A percentile compares a stretch with the other conserved stretches of the same genome.
These are phyloP conservation scores for Pouteria glomerata DNA, from an alignment of 148 eudicot genomes.

Conservation along the genomic window DNA sequence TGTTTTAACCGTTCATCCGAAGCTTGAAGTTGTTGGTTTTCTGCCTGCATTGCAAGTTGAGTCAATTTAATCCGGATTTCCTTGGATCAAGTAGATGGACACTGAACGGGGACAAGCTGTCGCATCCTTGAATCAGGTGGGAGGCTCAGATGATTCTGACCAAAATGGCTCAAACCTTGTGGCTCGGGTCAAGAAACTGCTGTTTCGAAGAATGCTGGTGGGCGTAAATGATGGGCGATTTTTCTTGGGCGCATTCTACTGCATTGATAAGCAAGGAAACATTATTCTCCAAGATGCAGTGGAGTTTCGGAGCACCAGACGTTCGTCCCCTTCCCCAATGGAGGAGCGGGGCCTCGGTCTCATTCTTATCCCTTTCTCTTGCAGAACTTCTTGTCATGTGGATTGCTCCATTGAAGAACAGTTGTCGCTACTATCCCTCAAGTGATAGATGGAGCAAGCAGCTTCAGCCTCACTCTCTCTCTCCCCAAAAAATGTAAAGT, in stretches of 20 bases:
- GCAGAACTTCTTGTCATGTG: constrained; percentile 73
- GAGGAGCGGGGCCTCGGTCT: constrained; percentile 86
- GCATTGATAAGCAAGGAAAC: constrained; percentile 91
- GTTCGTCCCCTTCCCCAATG: constrained; percentile 68
- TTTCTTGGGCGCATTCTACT: constrained; percentile 76
- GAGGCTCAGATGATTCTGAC: constrained; percentile 16
- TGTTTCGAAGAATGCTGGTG: constrained; percentile 63
- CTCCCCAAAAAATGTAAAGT: background rate
- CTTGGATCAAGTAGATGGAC: constrained; percentile 30
- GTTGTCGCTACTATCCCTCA: constrained; percentile 48
- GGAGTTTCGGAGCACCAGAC: constrained; percentile 71
- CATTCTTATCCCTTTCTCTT: constrained; percentile 72
- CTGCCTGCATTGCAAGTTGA: background rate
- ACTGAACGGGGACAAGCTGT: constrained; percentile 9
- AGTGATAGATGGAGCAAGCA: constrained; percentile 11
- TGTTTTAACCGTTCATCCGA: background rate
- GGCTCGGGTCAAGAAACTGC: constrained; percentile 43
- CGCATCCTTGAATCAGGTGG: constrained; percentile 15
- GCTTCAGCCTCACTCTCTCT: background rate
- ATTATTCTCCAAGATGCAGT: constrained; percentile 87
- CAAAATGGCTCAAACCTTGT: constrained; percentile 28
- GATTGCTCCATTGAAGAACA: constrained; percentile 75
- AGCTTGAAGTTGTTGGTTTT: background rate
- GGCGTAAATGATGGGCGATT: constrained; percentile 79
- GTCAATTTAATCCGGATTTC: background rate